Percentiles rank a stretch among this genome's conserved stretches.
These are phyloP conservation scores for Puya raimondii DNA, from an alignment of 176 grass and related monocot species.

Conservation along the genomic window DNA sequence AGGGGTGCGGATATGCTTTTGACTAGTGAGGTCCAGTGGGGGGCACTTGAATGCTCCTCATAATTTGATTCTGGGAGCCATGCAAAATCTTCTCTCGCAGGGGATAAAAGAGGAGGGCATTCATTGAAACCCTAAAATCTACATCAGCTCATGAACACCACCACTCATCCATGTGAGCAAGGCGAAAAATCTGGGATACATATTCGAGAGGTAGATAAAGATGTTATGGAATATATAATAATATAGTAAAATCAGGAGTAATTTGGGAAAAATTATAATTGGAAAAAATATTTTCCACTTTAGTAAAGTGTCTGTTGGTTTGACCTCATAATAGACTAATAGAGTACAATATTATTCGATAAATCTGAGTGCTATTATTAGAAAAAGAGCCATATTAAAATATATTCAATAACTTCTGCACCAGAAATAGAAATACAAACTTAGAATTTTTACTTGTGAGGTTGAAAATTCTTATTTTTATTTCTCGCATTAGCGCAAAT, in stretches of 20 bases:
- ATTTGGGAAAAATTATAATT: too few species aligned
- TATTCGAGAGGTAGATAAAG: background rate
- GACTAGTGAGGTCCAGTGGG: background rate
- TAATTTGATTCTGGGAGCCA: background rate
- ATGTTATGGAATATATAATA: background rate
- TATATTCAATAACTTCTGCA: too few species aligned
- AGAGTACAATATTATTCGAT: too few species aligned
- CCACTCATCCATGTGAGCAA: background rate
- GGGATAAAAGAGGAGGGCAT: background rate
- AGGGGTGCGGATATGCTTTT: background rate
- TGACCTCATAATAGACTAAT: too few species aligned
- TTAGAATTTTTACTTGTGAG: too few species aligned
- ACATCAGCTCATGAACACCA: background rate
- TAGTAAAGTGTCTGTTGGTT: too few species aligned
- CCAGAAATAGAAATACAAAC: too few species aligned
- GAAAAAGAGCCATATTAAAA: too few species aligned
- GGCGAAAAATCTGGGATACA: background rate
- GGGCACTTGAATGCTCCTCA: constrained; percentile 1
- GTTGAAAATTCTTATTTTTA: too few species aligned
- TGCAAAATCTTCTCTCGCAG: background rate
- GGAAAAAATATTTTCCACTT: too few species aligned
- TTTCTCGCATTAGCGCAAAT: too few species aligned
- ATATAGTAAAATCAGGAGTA: background rate
- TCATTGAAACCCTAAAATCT: background rate
- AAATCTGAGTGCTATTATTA: too few species aligned